A percentile compares a stretch with the other conserved stretches of the same genome.
Evolutionary conservation across 2,329 filamentous ascomycete species (phyloP).

Genomic region (Byssochlamys sp.): DNA sequence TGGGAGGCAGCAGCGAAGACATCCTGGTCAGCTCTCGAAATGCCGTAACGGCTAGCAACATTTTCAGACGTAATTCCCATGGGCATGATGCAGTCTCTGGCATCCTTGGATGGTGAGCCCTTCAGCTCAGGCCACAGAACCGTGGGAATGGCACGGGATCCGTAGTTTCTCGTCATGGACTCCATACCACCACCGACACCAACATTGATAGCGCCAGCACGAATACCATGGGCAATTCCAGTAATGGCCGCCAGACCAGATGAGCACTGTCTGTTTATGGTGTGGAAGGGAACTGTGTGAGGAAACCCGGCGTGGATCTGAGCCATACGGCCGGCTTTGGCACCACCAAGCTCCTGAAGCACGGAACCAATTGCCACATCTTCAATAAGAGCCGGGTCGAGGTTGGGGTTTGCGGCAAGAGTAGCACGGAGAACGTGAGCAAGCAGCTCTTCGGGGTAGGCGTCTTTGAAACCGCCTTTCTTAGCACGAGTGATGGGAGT

Average conservation of each 20-base stretch:
- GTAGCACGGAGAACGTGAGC: constrained; percentile 55
- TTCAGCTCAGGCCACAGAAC: constrained; percentile 67
- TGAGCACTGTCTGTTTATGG: constrained; percentile 78
- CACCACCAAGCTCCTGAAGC: constrained; percentile 79
- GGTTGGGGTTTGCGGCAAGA: constrained; percentile 60
- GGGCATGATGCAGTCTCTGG: constrained; percentile 79
- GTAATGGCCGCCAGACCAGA: constrained; percentile 70
- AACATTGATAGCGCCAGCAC: constrained; percentile 59
- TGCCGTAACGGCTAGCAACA: constrained; percentile 66
- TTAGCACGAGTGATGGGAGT: constrained; percentile 77
- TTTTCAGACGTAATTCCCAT: constrained; percentile 91
- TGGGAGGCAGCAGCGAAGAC: constrained; percentile 70
- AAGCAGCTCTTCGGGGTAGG: constrained; percentile 83
- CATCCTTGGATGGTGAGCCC: constrained; percentile 56
- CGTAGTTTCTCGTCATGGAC: constrained; percentile 92
- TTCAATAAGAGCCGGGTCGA: constrained; percentile 60
- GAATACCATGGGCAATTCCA: constrained; percentile 62
- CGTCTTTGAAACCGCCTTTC: constrained; percentile 74
- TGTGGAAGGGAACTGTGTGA: constrained; percentile 65
- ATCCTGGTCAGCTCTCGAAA: constrained; percentile 69
- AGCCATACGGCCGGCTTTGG: constrained; percentile 84
- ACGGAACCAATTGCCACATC: constrained; percentile 84
- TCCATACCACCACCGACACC: constrained; percentile 88
- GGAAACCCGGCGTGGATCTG: constrained; percentile 74
- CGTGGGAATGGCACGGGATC: constrained; percentile 69